Evolutionary conservation across 2,329 filamentous ascomycete species (phyloP), one percentile per base, ranked within the genome.

Genomic region (Phialemonium atrogriseum): DNA sequence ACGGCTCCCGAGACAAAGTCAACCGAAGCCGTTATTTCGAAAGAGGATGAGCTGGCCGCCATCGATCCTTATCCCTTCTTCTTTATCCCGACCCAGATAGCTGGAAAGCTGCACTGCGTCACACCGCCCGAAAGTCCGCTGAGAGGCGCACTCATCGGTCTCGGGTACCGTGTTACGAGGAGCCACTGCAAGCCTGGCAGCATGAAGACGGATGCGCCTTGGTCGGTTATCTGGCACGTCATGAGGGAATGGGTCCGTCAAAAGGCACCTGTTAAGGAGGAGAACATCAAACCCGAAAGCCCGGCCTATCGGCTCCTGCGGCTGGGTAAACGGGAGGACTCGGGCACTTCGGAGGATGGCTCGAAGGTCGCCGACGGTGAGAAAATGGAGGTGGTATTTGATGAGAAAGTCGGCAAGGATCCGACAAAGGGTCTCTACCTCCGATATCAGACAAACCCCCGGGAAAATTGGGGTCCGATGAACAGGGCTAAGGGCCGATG

Each of bases 381-480:
- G 21, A 56, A 57, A 32, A 51, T 55, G 38, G 54, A 64, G 33
- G 62, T 68, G 5, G 58, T 68, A 1, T 96, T 98, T 52, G 80
- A 96, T 52, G 84, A 91, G 54, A 54, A 66, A 33, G 66, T 95
- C 10, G 89, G 88, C 1, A 79, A 68, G 44, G 79, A 85, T 37
- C 71, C 65, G 40, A 70, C 73, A 32, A 69, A 64, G 37, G 80
- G 74, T 52, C 81, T 79, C 42, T 67, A 93, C 27, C 77, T 93
- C 33, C 70, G 89, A 40, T 98, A 95, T 56, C 91, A 94, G 62
- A 62, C 80, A 38, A 96, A 96, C 52, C 91, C 91, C 27, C 68
- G 81, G 37, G 80, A 86, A 49, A 91, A 96, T 54, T 98, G 91
- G 91, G 91, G 91, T 0, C 91, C 91, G 1, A 77, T 94, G 75